Conservation (phyloP, 2,329 filamentous ascomycete species). For the Neofusicoccum kwambonambiense region DNA sequence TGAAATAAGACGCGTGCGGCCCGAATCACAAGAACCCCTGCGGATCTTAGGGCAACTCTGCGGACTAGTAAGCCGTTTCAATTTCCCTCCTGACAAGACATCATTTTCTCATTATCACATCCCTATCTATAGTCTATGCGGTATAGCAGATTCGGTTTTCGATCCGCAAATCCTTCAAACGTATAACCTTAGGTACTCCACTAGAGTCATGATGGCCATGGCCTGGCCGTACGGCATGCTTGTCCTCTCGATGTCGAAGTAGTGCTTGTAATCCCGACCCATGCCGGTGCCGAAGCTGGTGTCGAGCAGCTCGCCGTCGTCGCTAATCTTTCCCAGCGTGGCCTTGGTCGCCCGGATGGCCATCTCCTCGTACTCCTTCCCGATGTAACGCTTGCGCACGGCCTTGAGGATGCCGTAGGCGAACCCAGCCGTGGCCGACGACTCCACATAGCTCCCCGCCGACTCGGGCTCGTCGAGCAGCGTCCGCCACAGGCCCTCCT, state of each 20-base stretch:
- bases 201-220: constrained; percentile 80
- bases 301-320: constrained; percentile 67
- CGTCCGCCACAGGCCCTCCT: constrained; percentile 70
- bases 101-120: not conserved
- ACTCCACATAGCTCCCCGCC: constrained; percentile 72
- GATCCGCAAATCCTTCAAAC: not conserved
- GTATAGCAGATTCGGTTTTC: not conserved
- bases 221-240: constrained; percentile 84
- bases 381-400: constrained; percentile 67
- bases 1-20: not conserved
- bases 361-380: constrained; percentile 57
- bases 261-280: constrained; percentile 71
- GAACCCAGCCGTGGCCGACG: constrained; percentile 77
- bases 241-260: constrained; percentile 72
- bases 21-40: not conserved
- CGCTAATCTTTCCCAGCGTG: constrained; percentile 64
- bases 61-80: constrained; percentile 7
- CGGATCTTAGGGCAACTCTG: not conserved
- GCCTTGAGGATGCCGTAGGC: constrained; percentile 78
- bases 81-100: not conserved
- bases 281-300: constrained; percentile 79
- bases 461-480: constrained; percentile 65
- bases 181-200: constrained; percentile 67
- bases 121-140: constrained; percentile 9
- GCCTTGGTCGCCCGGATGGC: constrained; percentile 67